A percentile compares a stretch with the other conserved stretches of the same genome.
phyloP scores from a whole-genome alignment of 1,284 basidiomycete species.

The Cutaneotrichosporon arboriforme region DNA sequence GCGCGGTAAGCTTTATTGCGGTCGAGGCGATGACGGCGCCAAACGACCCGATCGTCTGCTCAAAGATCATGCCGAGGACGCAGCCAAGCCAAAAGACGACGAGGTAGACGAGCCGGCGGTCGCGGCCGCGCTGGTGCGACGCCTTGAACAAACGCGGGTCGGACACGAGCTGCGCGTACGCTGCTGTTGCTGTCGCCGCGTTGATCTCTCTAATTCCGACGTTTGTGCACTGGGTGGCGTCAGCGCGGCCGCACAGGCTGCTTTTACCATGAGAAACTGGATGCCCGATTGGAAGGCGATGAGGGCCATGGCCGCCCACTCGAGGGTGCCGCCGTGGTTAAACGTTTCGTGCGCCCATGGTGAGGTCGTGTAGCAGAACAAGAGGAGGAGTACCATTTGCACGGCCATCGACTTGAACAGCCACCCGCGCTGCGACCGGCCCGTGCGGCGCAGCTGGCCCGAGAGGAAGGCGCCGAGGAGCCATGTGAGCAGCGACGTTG shows the following conservation, averaged over 20 bases:
- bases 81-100: conserved; percentile 24
- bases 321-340: conserved; percentile 1
- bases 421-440: conserved; percentile 19
- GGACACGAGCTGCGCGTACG: conserved; percentile 25
- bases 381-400: conserved; percentile 13
- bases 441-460: conserved; percentile 25
- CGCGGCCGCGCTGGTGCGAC: conserved; percentile 10
- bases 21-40: conserved; percentile 7
- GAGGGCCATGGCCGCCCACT: conserved; percentile 22
- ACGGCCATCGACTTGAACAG: conserved; percentile 13
- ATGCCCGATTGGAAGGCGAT: conserved; percentile 21
- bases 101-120: conserved; percentile 25
- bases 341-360: neutral
- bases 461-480: conserved; percentile 21
- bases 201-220: conserved; percentile 25
- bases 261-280: conserved; percentile 25
- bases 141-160: conserved; percentile 23
- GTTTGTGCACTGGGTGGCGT: conserved; percentile 22
- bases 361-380: conserved; percentile 13
- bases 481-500: conserved; percentile 18
- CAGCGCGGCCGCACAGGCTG: neutral
- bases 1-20: conserved; percentile 7
- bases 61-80: conserved; percentile 16
- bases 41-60: conserved; percentile 8
- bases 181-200: conserved; percentile 30